Base-by-base conservation (phyloP, 371 early-diverging fungal species). In the Mucor lusitanicus region DNA sequence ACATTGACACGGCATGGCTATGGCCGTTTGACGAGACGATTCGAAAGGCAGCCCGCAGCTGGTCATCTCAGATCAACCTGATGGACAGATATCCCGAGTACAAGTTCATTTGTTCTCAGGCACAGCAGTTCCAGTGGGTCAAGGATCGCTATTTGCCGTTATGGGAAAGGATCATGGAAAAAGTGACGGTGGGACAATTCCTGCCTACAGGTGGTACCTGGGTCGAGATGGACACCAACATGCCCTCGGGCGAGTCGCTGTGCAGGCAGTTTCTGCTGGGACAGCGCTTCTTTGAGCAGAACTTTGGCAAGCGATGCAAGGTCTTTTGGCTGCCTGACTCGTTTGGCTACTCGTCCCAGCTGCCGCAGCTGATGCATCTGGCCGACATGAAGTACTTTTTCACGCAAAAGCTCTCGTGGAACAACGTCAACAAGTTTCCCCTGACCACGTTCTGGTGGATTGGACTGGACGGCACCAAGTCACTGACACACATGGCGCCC, bases 171-270 rank as follows among this genome's bases (percentile, higher is more conserved):
- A 84, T 98, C 19, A 77, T 88, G 67, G 84, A 83, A 32, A 88
- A 89, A 59, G 80, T 80, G 59, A 81, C 86, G 61, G 61, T 69
- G 1, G 94, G 92, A 0, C 87, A 91, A 72, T 97, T 98, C 73
- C 78, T 94, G 39, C 95, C 95, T 17, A 90, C 95, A 59, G 98
- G 98, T 37, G 94, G 92, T 7, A 95, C 97, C 17, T 99, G 98
- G 98, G 91, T 97, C 12, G 99, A 99, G 77, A 98, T 97, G 97
- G 98, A 99, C 75, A 92, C 95, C 74, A 98, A 97, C 78, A 78
- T 97, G 50, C 97, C 97, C 7, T 90, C 92, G 44, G 97, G 99
- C 4, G 99, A 99, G 75, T 89, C 95, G 0, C 75, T 99, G 25
- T 90, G 89, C 62, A 86, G 98, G 12, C 98, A 99, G 74, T 96